Conservation (phyloP, 164 flowering plant genomes). For the Hamamelis virginiana region DNA sequence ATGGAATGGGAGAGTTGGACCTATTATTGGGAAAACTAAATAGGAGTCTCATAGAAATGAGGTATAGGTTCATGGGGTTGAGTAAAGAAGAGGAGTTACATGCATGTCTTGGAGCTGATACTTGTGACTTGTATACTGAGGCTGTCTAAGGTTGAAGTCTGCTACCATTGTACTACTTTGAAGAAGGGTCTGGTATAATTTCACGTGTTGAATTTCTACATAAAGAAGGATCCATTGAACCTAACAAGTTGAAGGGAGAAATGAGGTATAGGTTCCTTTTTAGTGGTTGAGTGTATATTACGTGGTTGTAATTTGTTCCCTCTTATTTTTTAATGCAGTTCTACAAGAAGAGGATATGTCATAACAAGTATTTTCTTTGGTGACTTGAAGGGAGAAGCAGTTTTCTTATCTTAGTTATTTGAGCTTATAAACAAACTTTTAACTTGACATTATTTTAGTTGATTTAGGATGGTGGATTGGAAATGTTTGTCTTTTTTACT, state of each 20-base stretch:
- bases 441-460: too few relatives aligned
- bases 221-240: slow-evolving; percentile 30
- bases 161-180: slow-evolving; percentile 21
- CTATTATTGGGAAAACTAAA: slow-evolving; percentile 50
- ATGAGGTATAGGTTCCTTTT: too few relatives aligned
- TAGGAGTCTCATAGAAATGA: slow-evolving; percentile 41
- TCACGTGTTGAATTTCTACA: slow-evolving; percentile 35
- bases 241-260: slow-evolving; percentile 58
- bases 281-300: too few relatives aligned
- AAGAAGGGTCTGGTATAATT: slow-evolving; percentile 38
- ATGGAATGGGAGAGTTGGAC: slow-evolving; percentile 32
- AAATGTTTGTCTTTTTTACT: too few relatives aligned
- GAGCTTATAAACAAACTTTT: too few relatives aligned
- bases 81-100: slow-evolving; percentile 51
- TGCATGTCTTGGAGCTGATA: slow-evolving; percentile 58
- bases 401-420: too few relatives aligned
- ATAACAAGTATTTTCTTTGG: too few relatives aligned
- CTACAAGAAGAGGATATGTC: too few relatives aligned
- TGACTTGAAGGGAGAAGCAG: too few relatives aligned
- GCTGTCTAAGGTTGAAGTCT: slow-evolving; percentile 36
- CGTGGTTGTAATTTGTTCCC: too few relatives aligned
- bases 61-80: slow-evolving; percentile 52
- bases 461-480: too few relatives aligned
- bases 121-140: slow-evolving; percentile 46
- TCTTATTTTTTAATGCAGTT: too few relatives aligned